Evolutionary conservation across 805 yeast genomes (phyloP), one percentile per base, ranked within the genome.

Genomic region (Metschnikowia hibisci): DNA sequence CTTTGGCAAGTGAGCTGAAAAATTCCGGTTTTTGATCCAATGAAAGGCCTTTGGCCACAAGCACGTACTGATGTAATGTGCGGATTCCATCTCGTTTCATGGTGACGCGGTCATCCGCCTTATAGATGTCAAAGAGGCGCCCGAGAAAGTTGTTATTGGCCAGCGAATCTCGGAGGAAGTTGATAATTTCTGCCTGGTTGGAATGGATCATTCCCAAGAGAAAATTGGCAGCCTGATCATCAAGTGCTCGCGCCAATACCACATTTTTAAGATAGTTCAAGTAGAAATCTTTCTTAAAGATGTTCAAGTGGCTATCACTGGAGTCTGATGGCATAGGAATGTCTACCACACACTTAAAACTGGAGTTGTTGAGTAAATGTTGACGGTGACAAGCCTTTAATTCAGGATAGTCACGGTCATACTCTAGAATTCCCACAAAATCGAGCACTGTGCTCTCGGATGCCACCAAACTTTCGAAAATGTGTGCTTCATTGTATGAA

Each of bases 231-330:
- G 89, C 77, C 34, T 82, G 78, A 58, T 91, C 98, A 60, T 91
- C 98, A 36, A 91, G 60, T 32, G 83, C 66, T 41, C 96, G 70
- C 3, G 93, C 90, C 22, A 91, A 64, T 1, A 87, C 95, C 14
- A 87, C 95, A 61, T 91, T 96, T 60, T 85, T 85, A 38, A 93
- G 67, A 59, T 86, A 87, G 56, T 84, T 90, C 43, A 89, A 68
- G 44, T 87, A 73, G 59, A 82, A 87, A 31, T 93, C 89, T 55
- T 80, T 80, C 43, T 82, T 80, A 44, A 90, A 83, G 39, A 84
- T 73, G 29, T 47, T 48, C 41, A 65, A 43, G 5, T 65, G 60
- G 46, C 75, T 70, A 12, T 80, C 69, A 2, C 68, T 66, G 2
- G 65, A 63, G 6, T 34, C 25, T 2, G 46, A 33, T n/a, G 45